phyloP scores from a whole-genome alignment of 768 basidiomycete species.

The Cantharellus cinnabarinus region DNA sequence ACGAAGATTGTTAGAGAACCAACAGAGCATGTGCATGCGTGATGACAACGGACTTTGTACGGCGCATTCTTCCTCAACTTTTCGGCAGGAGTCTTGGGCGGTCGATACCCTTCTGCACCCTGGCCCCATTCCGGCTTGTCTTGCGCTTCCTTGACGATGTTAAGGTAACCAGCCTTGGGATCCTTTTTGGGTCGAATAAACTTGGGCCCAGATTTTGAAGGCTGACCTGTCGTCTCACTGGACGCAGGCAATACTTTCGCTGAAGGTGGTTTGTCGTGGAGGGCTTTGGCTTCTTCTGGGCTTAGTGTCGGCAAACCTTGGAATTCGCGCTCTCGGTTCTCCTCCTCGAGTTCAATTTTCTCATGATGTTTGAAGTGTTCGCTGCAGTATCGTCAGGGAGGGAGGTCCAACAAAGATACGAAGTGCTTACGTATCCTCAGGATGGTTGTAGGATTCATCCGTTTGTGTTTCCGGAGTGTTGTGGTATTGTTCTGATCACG shows the following conservation, averaged over 20 bases:
- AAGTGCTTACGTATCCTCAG: conserved; percentile 41
- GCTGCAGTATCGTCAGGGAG: conserved; percentile 13
- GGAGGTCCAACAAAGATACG: background rate
- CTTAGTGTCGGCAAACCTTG: conserved; percentile 41
- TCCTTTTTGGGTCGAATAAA: conserved; percentile 36
- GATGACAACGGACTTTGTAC: conserved; percentile 44
- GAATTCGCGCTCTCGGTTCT: conserved; percentile 61
- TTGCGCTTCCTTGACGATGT: conserved; percentile 30
- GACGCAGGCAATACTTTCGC: background rate
- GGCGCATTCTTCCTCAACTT: conserved; percentile 71
- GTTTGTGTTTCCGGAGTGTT: conserved; percentile 95
- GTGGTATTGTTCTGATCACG: conserved; percentile 59
- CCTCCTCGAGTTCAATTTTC: conserved; percentile 64
- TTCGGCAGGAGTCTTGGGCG: conserved; percentile 53
- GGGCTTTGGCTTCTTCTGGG: background rate
- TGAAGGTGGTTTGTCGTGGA: conserved; percentile 1
- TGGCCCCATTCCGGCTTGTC: conserved; percentile 48
- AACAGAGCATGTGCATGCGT: background rate
- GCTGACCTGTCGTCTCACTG: conserved; percentile 4
- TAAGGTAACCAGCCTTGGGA: conserved; percentile 38
- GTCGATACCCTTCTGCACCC: conserved; percentile 47
- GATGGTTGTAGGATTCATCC: conserved; percentile 82
- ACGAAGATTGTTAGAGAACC: conserved; percentile 14
- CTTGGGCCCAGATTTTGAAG: conserved; percentile 3
- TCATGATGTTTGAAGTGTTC: conserved; percentile 89